These are phyloP conservation scores for Rhynchospora breviuscula DNA, from an alignment of 176 grass and related monocot genomes.

Conservation along the genomic window DNA sequence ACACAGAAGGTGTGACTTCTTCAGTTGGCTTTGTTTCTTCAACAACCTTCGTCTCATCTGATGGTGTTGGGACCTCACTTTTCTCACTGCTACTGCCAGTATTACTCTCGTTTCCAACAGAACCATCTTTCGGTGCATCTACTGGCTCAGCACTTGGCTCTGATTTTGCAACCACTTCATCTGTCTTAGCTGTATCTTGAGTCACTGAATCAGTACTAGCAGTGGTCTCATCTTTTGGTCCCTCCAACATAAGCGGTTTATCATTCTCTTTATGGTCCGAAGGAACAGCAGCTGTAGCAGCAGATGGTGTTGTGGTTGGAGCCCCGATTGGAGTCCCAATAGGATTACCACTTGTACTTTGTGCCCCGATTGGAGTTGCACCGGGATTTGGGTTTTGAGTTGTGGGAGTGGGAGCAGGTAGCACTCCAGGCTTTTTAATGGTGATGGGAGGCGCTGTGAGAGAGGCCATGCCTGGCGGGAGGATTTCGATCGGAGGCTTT, in stretches of 20 bases:
- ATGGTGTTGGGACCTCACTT: conserved; percentile 3
- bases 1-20: conserved; percentile 7
- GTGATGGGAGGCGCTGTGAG: conserved; percentile 77
- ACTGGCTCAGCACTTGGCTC: neutral
- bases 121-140: neutral
- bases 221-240: conserved; percentile 9
- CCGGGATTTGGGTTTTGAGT: conserved; percentile 25
- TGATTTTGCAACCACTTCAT: conserved; percentile 2
- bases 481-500: conserved; percentile 93
- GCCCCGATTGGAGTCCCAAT: conserved; percentile 30
- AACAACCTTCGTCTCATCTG: neutral
- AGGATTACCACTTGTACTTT: conserved; percentile 12
- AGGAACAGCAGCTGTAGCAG: neutral
- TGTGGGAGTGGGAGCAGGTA: conserved; percentile 15
- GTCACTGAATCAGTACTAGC: neutral
- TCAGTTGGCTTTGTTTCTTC: conserved; percentile 14
- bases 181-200: conserved; percentile 15
- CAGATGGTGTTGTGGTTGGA: conserved; percentile 11
- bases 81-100: neutral
- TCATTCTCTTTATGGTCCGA: conserved; percentile 7
- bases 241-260: conserved; percentile 28
- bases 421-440: conserved; percentile 42
- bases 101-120: neutral
- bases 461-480: conserved; percentile 94
- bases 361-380: conserved; percentile 28